Evolutionary conservation across 768 basidiomycete genomes (phyloP), one percentile per base, ranked within the genome.

Genomic region (Lentinula guzmanii): DNA sequence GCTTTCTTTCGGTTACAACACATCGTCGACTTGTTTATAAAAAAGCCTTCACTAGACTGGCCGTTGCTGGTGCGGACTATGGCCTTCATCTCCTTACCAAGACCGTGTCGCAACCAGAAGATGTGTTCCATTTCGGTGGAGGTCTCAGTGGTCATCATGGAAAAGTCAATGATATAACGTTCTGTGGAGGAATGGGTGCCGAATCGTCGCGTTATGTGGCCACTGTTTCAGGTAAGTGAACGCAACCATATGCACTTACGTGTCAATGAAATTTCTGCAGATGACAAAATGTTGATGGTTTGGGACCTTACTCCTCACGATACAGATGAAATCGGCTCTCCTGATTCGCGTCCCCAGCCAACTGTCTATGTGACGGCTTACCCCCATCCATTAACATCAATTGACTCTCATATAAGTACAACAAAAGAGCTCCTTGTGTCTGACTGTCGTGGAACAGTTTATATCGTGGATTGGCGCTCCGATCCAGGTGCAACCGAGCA

Each of bases 201-300:
- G 89, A 91, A 66, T 82, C 80, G 65, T 76, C 80, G 48, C 81
- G 89, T 64, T 91, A 92, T 72, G 82, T 93, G 62, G 91, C 89
- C 7, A 90, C 90, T 9, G 88, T 91, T 33, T 90, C 91, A 60
- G 90, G 91, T 86, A 67, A 61, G 74, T 62, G 56, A 15, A 45
- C 50, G n/a, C 11, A 10, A n/a, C 31, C 34, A 24, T 21, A 13
- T 33, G 24, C 31, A 52, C 6, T 24, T 28, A 18, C 39, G 15
- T 33, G 28, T 31, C 39, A 56, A 28, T 64, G 50, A 64, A 64
- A 45, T 41, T 52, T 37, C 62, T 24, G 58, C 63, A 90, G 90
- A 91, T 65, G 91, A 93, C 74, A 89, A 85, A 69, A 87, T 89
- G 82, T 80, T 91, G 42, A 88, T 91, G 84, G 84, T 93, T 6